phyloP scores from a whole-genome alignment of 2,329 filamentous ascomycete genomes.

The Pseudogymnoascus verrucosus region DNA sequence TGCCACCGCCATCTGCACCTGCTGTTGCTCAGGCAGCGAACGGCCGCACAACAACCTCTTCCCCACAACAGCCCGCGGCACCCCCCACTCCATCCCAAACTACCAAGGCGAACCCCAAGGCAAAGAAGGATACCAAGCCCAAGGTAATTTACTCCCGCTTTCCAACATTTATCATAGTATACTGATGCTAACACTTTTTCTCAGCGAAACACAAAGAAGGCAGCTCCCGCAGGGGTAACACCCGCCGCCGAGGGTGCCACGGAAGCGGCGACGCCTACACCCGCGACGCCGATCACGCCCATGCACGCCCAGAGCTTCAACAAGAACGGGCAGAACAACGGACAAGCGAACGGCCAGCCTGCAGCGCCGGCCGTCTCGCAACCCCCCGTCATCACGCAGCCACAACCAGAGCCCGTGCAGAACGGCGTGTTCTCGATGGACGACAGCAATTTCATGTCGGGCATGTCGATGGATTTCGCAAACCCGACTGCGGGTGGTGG shows the following conservation, averaged over 20 bases:
- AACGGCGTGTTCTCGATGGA: slow-evolving; percentile 39
- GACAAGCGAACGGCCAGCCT: slow-evolving; percentile 31
- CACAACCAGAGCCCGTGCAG: slow-evolving; percentile 41
- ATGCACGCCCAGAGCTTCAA: slow-evolving; percentile 44
- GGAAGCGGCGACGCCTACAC: slow-evolving; percentile 51
- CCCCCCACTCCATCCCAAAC: slow-evolving; percentile 69
- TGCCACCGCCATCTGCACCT: slow-evolving; percentile 60
- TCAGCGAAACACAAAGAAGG: slow-evolving; percentile 46
- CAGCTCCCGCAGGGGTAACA: slow-evolving; percentile 50
- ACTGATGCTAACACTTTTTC: slow-evolving; percentile 20
- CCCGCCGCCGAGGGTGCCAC: slow-evolving; percentile 47
- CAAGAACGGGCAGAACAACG: slow-evolving; percentile 36
- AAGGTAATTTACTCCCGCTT: slow-evolving; percentile 49
- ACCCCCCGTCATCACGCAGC: slow-evolving; percentile 34
- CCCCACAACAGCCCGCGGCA: slow-evolving; percentile 55
- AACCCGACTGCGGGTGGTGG: slow-evolving; percentile 44
- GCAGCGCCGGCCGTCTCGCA: slow-evolving; percentile 34
- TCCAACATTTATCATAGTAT: slow-evolving; percentile 16
- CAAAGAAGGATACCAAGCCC: slow-evolving; percentile 68
- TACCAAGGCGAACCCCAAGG: slow-evolving; percentile 69
- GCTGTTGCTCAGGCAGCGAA: slow-evolving; percentile 40
- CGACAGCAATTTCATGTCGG: slow-evolving; percentile 22
- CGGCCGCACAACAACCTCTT: slow-evolving; percentile 50
- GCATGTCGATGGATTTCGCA: slow-evolving; percentile 42
- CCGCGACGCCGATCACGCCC: slow-evolving; percentile 57